Conservation (phyloP, 345 rosid species). For the Pistacia integerrima region DNA sequence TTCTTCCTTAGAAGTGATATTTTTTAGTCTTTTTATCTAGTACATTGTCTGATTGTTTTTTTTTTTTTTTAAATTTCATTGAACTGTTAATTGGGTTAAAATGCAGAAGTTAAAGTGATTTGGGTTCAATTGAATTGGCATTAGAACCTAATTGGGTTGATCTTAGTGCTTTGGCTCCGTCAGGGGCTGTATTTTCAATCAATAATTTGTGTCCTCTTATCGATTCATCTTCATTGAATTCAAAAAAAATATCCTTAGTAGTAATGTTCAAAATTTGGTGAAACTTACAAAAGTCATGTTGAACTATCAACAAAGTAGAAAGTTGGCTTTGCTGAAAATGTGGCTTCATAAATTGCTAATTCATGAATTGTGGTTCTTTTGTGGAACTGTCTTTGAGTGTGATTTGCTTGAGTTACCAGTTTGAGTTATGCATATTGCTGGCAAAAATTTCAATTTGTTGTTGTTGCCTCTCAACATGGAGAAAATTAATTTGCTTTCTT, state of each 20-base stretch:
- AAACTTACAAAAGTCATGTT: no score
- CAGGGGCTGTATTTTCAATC: background rate
- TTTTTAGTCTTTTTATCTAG: background rate
- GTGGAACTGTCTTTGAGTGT: background rate
- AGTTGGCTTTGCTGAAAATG: no score
- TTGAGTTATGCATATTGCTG: background rate
- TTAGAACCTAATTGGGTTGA: background rate
- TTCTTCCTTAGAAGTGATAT: background rate
- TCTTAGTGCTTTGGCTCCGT: background rate
- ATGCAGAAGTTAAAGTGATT: background rate
- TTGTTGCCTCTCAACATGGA: background rate
- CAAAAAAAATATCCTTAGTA: no score
- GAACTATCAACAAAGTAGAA: no score
- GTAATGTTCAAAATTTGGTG: no score
- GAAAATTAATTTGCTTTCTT: background rate
- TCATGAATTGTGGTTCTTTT: background rate
- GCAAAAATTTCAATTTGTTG: background rate
- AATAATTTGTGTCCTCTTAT: background rate
- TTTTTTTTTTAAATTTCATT: no score
- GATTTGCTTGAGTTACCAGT: background rate
- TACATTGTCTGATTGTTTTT: background rate
- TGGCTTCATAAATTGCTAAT: background rate
- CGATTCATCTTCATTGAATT: background rate
- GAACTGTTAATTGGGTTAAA: background rate
- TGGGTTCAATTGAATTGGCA: background rate